Conservation (phyloP, 2,329 filamentous ascomycete genomes). For the Aaosphaeria arxii region DNA sequence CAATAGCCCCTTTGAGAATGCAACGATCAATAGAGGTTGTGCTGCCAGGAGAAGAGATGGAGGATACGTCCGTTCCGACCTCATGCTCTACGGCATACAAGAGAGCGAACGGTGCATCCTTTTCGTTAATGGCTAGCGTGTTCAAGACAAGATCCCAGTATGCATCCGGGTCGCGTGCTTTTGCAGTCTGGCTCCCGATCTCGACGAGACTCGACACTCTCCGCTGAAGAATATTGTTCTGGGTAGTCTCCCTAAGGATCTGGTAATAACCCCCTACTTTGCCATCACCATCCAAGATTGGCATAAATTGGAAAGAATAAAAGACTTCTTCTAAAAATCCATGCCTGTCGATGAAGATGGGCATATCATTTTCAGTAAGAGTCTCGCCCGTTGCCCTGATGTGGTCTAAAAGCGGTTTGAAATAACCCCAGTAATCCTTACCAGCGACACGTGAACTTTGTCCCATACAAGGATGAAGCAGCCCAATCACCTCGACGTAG, state of each 20-base stretch:
- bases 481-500: constrained; percentile 27
- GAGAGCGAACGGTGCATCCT: constrained; percentile 32
- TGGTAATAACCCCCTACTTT: constrained; percentile 71
- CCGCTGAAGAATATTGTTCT: constrained; percentile 64
- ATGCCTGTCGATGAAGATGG: constrained; percentile 65
- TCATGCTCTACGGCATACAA: constrained; percentile 19
- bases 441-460: constrained; percentile 59
- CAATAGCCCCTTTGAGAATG: constrained; percentile 14
- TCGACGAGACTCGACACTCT: constrained; percentile 52
- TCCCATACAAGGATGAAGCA: constrained; percentile 57
- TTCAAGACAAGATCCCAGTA: constrained; percentile 69
- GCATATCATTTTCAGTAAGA: constrained; percentile 60
- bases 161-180: constrained; percentile 63
- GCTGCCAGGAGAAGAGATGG: constrained; percentile 15
- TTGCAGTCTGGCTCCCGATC: constrained; percentile 67
- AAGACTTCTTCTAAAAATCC: constrained; percentile 72
- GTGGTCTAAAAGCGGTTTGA: constrained; percentile 18
- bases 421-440: constrained; percentile 60
- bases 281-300: constrained; percentile 67
- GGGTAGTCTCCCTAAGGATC: constrained; percentile 72
- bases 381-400: constrained; percentile 20
- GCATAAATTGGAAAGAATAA: constrained; percentile 76
- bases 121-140: constrained; percentile 67
- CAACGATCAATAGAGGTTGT: constrained; percentile 10
- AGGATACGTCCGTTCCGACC: constrained; percentile 9